These are phyloP conservation scores for Talaromyces piceae DNA, from an alignment of 2,329 filamentous ascomycete genomes.

Conservation along the genomic window DNA sequence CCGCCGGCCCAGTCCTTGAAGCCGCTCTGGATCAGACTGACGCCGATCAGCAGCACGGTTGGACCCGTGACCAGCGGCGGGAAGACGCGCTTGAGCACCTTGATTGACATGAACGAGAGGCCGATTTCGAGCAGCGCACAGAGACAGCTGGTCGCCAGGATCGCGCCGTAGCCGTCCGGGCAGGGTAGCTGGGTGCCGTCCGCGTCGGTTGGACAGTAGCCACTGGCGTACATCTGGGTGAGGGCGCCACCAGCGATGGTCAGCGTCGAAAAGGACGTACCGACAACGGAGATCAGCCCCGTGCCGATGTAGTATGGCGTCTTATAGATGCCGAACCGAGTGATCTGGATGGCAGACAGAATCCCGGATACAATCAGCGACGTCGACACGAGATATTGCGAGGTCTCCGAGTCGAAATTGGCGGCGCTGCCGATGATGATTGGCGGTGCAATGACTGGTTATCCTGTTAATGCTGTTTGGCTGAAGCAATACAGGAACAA, in stretches of 20 bases:
- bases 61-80: constrained; percentile 63
- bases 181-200: constrained; percentile 50
- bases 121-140: constrained; percentile 51
- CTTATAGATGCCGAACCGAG: constrained; percentile 54
- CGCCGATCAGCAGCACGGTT: constrained; percentile 60
- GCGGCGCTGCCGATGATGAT: constrained; percentile 57
- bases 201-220: constrained; percentile 52
- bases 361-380: constrained; percentile 62
- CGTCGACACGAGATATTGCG: constrained; percentile 61
- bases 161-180: constrained; percentile 58
- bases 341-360: constrained; percentile 59
- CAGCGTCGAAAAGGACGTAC: constrained; percentile 60
- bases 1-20: constrained; percentile 65
- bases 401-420: constrained; percentile 47
- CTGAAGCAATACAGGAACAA: too few species aligned
- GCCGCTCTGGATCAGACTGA: constrained; percentile 54
- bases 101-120: constrained; percentile 58
- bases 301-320: constrained; percentile 60
- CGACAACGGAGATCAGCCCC: constrained; percentile 60
- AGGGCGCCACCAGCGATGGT: constrained; percentile 57
- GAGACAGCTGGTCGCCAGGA: constrained; percentile 50
- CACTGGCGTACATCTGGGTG: constrained; percentile 56
- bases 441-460: constrained; percentile 54
- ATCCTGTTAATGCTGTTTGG: constrained; percentile 12
- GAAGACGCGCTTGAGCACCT: constrained; percentile 55